These are phyloP conservation scores for Globisporangium nunn DNA, from an alignment of 352 stramenopile genomes.

Conservation along the genomic window DNA sequence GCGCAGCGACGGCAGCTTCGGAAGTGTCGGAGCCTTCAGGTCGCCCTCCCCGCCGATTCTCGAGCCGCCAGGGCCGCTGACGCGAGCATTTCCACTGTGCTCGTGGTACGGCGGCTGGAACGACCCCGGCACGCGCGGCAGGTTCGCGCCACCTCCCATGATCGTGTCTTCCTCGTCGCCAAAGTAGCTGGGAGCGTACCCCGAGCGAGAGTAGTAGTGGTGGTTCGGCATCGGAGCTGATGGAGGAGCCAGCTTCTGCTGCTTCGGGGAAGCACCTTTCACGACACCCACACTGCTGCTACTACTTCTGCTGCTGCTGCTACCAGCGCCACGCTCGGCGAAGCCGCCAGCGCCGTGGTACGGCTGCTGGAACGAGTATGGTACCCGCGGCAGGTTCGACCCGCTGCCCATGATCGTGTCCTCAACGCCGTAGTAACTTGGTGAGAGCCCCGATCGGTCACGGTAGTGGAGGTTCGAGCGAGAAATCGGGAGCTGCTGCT, in stretches of 20 bases:
- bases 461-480: not conserved
- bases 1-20: constrained; percentile 3
- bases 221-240: not conserved
- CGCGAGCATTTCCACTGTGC: not conserved
- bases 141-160: not conserved
- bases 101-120: not conserved
- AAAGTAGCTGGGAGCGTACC: not conserved
- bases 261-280: not conserved
- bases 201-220: not conserved
- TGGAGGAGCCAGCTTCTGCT: not conserved
- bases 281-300: not conserved
- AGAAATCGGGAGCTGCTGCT: not conserved
- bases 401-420: not conserved
- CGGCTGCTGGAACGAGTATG: not conserved
- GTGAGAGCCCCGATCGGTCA: not conserved
- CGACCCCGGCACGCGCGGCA: not conserved
- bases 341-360: not conserved
- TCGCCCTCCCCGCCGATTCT: not conserved
- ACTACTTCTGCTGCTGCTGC: no score
- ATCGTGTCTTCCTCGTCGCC: not conserved
- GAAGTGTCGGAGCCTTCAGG: not conserved
- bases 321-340: not conserved
- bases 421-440: not conserved
- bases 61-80: not conserved
- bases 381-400: not conserved